phyloP scores from a whole-genome alignment of 208 protist species.

The Leishmania mexicana region DNA sequence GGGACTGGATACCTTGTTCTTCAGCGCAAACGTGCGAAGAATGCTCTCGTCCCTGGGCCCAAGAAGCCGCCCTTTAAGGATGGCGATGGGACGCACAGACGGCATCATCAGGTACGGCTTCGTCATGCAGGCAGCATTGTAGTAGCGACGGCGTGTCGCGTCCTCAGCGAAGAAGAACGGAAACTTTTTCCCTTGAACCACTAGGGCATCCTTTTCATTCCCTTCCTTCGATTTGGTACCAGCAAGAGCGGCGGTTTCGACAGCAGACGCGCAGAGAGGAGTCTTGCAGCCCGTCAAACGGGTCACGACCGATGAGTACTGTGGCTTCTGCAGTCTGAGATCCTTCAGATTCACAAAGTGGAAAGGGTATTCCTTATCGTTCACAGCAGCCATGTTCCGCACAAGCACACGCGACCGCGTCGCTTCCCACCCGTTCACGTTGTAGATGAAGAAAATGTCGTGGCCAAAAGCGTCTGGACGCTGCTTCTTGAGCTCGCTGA shows the following conservation, averaged over 20 bases:
- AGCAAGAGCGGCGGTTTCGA: not conserved
- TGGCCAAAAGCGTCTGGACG: constrained; percentile 71
- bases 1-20: constrained; percentile 86
- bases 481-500: constrained; percentile 56
- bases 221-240: not conserved
- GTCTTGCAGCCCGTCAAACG: constrained; percentile 14
- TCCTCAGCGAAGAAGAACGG: constrained; percentile 84
- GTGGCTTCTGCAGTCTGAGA: constrained; percentile 57
- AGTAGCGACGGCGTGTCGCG: constrained; percentile 84
- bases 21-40: constrained; percentile 75
- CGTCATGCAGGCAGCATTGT: constrained; percentile 78
- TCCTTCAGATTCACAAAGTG: constrained; percentile 89
- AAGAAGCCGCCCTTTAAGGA: constrained; percentile 77
- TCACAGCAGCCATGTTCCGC: constrained; percentile 82
- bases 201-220: not conserved
- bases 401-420: constrained; percentile 79
- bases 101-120: constrained; percentile 80
- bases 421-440: constrained; percentile 89
- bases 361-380: constrained; percentile 74
- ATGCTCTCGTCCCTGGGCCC: constrained; percentile 80
- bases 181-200: constrained; percentile 7
- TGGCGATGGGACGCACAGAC: constrained; percentile 76
- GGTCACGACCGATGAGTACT: constrained; percentile 37
- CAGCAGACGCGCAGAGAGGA: constrained; percentile 38
- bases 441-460: constrained; percentile 82